Evolutionary conservation across 179 eudicot genomes (phyloP).

Genomic region (Carnegiea gigantea): DNA sequence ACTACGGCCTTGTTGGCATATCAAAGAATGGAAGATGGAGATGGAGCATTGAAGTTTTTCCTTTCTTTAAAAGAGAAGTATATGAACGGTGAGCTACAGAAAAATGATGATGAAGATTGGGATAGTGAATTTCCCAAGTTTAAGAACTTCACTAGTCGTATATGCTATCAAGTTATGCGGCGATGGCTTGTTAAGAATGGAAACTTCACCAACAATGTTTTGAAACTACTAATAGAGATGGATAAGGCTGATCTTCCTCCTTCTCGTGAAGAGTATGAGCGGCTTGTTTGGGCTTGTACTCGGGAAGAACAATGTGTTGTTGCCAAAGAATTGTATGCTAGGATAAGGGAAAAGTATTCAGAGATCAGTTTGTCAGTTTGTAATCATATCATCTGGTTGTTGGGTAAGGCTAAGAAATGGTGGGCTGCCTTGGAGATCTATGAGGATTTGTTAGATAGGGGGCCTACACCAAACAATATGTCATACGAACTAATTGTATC

Average conservation of each 20-base stretch:
- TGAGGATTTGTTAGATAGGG: conserved; percentile 84
- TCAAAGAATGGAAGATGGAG: conserved; percentile 73
- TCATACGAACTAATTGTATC: conserved; percentile 75
- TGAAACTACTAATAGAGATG: conserved; percentile 72
- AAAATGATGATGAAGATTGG: conserved; percentile 58
- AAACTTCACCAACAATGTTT: conserved; percentile 52
- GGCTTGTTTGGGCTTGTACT: conserved; percentile 90
- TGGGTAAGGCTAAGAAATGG: conserved; percentile 96
- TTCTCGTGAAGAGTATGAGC: conserved; percentile 57
- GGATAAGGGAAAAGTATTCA: conserved; percentile 59
- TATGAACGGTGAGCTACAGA: conserved; percentile 48
- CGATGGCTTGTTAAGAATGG: conserved; percentile 69
- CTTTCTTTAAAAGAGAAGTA: conserved; percentile 47
- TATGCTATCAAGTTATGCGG: conserved; percentile 89
- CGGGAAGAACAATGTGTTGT: conserved; percentile 74
- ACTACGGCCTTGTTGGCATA: conserved; percentile 77
- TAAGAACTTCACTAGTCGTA: conserved; percentile 61
- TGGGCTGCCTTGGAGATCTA: conserved; percentile 97
- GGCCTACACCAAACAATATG: conserved; percentile 86
- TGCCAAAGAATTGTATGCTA: conserved; percentile 68
- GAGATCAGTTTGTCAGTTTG: conserved; percentile 88
- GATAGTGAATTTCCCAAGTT: conserved; percentile 56
- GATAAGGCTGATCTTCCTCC: conserved; percentile 61
- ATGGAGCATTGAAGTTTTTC: conserved; percentile 74
- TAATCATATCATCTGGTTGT: conserved; percentile 89